Percentiles rank a stretch among this genome's conserved stretches.
These are phyloP conservation scores for Pochonia chlamydosporia DNA, from an alignment of 2,329 filamentous ascomycete genomes.

Conservation along the genomic window DNA sequence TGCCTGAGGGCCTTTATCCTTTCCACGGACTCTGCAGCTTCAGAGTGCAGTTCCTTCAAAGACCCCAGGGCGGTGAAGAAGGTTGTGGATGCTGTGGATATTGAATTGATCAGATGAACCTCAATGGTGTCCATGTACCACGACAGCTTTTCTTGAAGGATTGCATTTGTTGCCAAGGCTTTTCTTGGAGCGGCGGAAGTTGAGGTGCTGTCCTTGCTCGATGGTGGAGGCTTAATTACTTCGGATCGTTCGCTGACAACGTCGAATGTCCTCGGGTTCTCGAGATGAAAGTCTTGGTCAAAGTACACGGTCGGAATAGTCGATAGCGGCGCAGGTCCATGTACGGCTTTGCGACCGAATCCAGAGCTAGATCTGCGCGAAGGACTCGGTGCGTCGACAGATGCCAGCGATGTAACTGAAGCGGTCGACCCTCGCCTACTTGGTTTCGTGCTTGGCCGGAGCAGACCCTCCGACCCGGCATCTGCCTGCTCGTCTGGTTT, in stretches of 20 bases:
- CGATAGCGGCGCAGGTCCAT: slow-evolving; percentile 77
- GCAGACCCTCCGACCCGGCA: slow-evolving; percentile 34
- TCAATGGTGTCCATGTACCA: slow-evolving; percentile 99
- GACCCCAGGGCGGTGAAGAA: slow-evolving; percentile 95
- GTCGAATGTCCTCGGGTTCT: slow-evolving; percentile 94
- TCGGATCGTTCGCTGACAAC: slow-evolving; percentile 94
- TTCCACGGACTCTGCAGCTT: slow-evolving; percentile 84
- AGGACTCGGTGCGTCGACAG: slow-evolving; percentile 39
- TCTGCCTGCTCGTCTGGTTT: slow-evolving; percentile 39
- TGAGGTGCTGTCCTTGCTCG: slow-evolving; percentile 52
- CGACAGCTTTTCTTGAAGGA: slow-evolving; percentile 93
- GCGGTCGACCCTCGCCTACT: slow-evolving; percentile 31
- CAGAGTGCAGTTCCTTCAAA: slow-evolving; percentile 81
- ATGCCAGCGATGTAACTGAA: slow-evolving; percentile 44
- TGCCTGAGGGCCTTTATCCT: slow-evolving; percentile 76
- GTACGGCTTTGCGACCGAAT: slow-evolving; percentile 52
- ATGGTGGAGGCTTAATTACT: slow-evolving; percentile 68
- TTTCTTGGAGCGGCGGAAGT: slow-evolving; percentile 61
- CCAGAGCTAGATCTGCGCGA: slow-evolving; percentile 40
- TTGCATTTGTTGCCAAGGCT: slow-evolving; percentile 90
- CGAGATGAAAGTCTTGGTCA: slow-evolving; percentile 88
- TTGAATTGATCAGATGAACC: slow-evolving; percentile 92
- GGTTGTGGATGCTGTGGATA: slow-evolving; percentile 89
- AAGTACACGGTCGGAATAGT: slow-evolving; percentile 94
- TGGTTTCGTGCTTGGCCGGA: slow-evolving; percentile 35